Percentiles rank a stretch among this genome's conserved stretches.
phyloP scores from a whole-genome alignment of 768 basidiomycete species.

The Agrocybe chaxingu region DNA sequence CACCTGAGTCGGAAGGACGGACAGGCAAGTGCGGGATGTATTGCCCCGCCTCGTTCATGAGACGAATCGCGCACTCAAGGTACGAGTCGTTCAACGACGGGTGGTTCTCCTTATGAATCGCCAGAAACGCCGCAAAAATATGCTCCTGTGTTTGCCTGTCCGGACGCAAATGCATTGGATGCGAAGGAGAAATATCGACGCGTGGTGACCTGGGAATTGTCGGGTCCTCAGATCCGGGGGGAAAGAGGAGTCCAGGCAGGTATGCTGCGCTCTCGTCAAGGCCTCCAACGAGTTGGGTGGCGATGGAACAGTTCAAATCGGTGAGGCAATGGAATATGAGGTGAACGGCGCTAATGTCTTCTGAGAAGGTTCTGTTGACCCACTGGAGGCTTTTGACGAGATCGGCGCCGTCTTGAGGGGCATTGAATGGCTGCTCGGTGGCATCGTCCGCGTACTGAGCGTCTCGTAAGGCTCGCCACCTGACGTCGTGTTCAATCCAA shows the following conservation, averaged over 20 bases:
- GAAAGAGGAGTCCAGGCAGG: conserved; percentile 4
- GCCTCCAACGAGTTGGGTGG: conserved; percentile 7
- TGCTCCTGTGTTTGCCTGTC: conserved; percentile 7
- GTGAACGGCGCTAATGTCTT: conserved; percentile 11
- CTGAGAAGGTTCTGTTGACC: conserved; percentile 10
- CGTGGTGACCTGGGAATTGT: background rate
- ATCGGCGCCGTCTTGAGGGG: conserved; percentile 7
- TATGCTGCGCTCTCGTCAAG: conserved; percentile 4
- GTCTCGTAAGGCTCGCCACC: conserved; percentile 8
- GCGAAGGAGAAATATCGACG: too few relatives aligned
- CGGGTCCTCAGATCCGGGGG: background rate
- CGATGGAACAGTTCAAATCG: conserved; percentile 5
- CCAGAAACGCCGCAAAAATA: conserved; percentile 8
- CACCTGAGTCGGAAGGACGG: conserved; percentile 3
- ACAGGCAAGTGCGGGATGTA: conserved; percentile 4
- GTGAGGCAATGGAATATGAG: conserved; percentile 9
- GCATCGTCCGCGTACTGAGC: conserved; percentile 5
- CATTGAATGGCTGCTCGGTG: conserved; percentile 2
- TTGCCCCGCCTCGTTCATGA: conserved; percentile 5
- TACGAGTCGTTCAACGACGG: conserved; percentile 5
- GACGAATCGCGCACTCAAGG: conserved; percentile 7
- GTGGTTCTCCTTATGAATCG: conserved; percentile 10
- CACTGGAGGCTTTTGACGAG: conserved; percentile 10
- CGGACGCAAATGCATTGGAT: background rate
- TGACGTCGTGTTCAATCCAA: conserved; percentile 10